Base-by-base conservation (phyloP, 345 rosid genomes). In the Gossypium bickii region DNA sequence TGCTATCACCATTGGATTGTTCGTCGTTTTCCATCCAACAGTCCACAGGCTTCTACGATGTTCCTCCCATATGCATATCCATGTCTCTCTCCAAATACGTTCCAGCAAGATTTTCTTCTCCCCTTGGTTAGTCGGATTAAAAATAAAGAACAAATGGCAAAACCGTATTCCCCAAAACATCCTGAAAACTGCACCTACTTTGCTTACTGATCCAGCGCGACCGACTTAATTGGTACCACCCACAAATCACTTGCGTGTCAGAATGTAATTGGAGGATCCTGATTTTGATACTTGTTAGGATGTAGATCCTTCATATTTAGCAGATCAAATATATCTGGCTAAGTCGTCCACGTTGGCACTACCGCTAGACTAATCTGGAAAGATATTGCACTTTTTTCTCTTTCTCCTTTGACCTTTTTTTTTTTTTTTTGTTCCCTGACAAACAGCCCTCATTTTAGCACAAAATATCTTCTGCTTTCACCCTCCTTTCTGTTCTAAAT, bases 261-360 rank as follows among this genome's bases (percentile, higher is more conserved):
- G 0, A 1, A 11, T 0, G 0, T n/a, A 0, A 81, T 62, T 78
- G 76, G 65, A 1, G 25, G 60, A 43, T 66, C 55, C 59, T 34
- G 60, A 55, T 29, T 24, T 25, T 9, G 76, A 76, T 59, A 1
- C 38, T 41, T 22, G 2, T 41, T 22, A 67, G 8, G 13, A 3
- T 27, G 52, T 56, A 18, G 18, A 87, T 34, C 41, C 7, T 34
- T 34, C 88, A 88, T 90, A 83, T 89, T 85, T 79, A 67, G 79
- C 77, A 78, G 83, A 92, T 90, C 83, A 72, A 85, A 91, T 92
- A 91, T 87, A 92, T 91, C 92, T 85, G 68, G 81, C 80, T 77
- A 70, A 84, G 74, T 78, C 83, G 86, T 87, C 97, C 97, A 94
- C 93, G 97, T 84, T 67, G 88, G 90, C 96, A 77, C 6, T 11